A percentile compares a stretch with the other conserved stretches of the same genome.
Conservation (phyloP, 805 yeast genomes). For the Starmerella sp. region DNA sequence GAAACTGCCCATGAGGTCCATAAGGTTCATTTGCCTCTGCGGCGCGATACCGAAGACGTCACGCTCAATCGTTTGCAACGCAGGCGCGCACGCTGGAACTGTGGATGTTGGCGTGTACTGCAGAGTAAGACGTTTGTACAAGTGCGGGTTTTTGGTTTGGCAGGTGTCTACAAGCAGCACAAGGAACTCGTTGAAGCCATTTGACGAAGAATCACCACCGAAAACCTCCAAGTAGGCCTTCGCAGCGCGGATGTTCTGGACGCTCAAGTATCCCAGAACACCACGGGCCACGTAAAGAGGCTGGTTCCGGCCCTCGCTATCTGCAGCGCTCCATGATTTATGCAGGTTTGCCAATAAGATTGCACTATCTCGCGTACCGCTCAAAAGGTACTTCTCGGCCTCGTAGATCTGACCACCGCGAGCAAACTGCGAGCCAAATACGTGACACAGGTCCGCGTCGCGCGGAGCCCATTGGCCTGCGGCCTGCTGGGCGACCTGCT, state of each 20-base stretch:
- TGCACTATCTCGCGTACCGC: constrained; percentile 50
- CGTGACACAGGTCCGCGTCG: constrained; percentile 62
- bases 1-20: constrained; percentile 67
- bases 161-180: constrained; percentile 55
- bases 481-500: constrained; percentile 55
- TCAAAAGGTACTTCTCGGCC: constrained; percentile 61
- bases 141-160: constrained; percentile 40
- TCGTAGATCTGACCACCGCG: constrained; percentile 41
- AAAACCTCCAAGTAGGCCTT: constrained; percentile 29
- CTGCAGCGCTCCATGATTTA: constrained; percentile 8
- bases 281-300: constrained; percentile 40
- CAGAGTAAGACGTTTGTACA: constrained; percentile 42
- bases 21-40: constrained; percentile 42
- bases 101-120: constrained; percentile 35
- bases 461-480: constrained; percentile 47
- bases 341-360: constrained; percentile 38
- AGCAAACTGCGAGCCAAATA: constrained; percentile 55
- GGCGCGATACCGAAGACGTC: constrained; percentile 49
- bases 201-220: constrained; percentile 16
- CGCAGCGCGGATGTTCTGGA: constrained; percentile 56
- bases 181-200: constrained; percentile 42
- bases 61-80: constrained; percentile 48
- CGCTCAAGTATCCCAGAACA: constrained; percentile 60
- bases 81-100: constrained; percentile 32
- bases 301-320: background rate